These are phyloP conservation scores for Dryas integrifolia DNA, from an alignment of 331 rosid genomes.

Conservation along the genomic window DNA sequence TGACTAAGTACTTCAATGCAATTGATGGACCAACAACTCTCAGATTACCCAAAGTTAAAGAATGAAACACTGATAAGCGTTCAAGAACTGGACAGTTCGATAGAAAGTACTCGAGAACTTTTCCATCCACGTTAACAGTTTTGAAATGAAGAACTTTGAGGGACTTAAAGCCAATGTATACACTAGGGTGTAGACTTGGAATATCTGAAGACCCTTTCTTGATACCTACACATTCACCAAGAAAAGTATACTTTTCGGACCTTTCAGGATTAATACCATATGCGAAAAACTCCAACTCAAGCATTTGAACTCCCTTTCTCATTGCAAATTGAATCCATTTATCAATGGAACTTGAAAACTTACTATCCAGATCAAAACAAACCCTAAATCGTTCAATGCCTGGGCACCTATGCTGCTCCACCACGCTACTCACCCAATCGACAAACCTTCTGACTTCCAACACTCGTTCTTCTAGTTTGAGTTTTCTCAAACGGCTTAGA, in stretches of 20 bases:
- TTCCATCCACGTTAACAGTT: slow-evolving; percentile 1
- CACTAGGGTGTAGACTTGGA: background rate
- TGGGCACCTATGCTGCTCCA: background rate
- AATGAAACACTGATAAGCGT: background rate
- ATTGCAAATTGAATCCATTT: background rate
- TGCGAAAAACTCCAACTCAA: background rate
- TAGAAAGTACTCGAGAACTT: slow-evolving; percentile 12
- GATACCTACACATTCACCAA: background rate
- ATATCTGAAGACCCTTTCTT: background rate
- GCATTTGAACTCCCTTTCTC: background rate
- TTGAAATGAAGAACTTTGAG: slow-evolving; percentile 1
- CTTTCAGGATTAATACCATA: background rate
- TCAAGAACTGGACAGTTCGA: slow-evolving; percentile 14
- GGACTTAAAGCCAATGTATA: background rate
- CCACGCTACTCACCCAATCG: background rate
- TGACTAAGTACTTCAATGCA: slow-evolving; percentile 11
- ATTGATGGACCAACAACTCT: slow-evolving; percentile 16
- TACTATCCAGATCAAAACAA: background rate
- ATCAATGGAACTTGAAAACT: background rate
- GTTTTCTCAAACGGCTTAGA: background rate
- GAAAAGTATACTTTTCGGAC: background rate
- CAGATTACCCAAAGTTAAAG: background rate
- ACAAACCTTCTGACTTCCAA: background rate
- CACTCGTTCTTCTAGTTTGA: background rate
- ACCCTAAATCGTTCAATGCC: background rate